Evolutionary conservation across 1,284 basidiomycete species (phyloP).

Genomic region (Vanrija sp.): DNA sequence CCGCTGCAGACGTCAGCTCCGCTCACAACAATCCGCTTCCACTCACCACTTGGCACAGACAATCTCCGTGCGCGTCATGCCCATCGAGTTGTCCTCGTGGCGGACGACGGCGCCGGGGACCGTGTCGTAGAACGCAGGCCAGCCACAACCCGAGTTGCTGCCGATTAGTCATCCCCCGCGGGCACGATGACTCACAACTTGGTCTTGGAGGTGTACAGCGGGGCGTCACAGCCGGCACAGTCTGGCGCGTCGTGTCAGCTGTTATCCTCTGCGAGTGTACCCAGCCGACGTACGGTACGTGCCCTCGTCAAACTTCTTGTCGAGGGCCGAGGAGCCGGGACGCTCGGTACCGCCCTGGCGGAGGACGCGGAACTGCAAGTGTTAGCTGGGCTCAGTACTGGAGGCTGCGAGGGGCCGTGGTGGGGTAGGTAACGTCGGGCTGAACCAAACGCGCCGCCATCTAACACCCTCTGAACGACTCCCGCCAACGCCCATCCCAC

Average conservation of each 20-base stretch:
- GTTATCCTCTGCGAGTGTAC: neutral
- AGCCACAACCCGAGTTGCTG: slow-evolving; percentile 80
- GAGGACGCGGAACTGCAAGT: slow-evolving; percentile 70
- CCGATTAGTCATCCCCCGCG: slow-evolving; percentile 7
- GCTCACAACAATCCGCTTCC: slow-evolving; percentile 18
- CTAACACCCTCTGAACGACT: too few species aligned
- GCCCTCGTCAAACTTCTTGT: slow-evolving; percentile 61
- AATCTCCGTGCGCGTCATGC: slow-evolving; percentile 49
- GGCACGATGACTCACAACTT: slow-evolving; percentile 60
- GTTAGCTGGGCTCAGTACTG: too few species aligned
- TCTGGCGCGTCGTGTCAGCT: slow-evolving; percentile 14
- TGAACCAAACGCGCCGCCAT: too few species aligned
- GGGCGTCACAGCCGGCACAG: slow-evolving; percentile 50
- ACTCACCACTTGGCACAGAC: slow-evolving; percentile 46
- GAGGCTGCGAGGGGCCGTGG: too few species aligned
- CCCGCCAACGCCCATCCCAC: neutral
- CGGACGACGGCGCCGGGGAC: slow-evolving; percentile 82
- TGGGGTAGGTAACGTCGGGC: too few species aligned
- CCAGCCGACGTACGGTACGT: slow-evolving; percentile 57
- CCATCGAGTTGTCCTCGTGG: slow-evolving; percentile 49
- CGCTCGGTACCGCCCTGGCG: slow-evolving; percentile 83
- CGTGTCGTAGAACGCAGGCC: slow-evolving; percentile 96
- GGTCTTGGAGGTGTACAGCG: slow-evolving; percentile 75
- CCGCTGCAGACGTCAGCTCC: slow-evolving; percentile 57
- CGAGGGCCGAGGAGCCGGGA: slow-evolving; percentile 71